phyloP scores from a whole-genome alignment of 1,139 yeast species.

The Spathaspora sp. region DNA sequence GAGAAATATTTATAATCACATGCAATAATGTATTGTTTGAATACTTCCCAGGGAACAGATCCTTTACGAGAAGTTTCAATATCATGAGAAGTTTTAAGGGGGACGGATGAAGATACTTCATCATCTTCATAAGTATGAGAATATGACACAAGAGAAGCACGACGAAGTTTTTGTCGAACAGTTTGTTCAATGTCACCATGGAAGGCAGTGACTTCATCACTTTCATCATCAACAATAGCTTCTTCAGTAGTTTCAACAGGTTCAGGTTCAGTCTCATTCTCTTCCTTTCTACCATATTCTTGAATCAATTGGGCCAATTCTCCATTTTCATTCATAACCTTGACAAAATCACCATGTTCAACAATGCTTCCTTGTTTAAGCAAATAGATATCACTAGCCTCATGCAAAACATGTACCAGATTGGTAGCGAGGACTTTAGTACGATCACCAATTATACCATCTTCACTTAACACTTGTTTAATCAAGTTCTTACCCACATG shows the following conservation, averaged over 20 bases:
- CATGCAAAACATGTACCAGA: conserved; percentile 28
- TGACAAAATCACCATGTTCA: conserved; percentile 33
- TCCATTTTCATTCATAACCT: conserved; percentile 30
- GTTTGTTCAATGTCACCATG: conserved; percentile 11
- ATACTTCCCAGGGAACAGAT: conserved; percentile 31
- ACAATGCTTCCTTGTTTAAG: conserved; percentile 24
- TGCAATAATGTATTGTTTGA: conserved; percentile 34
- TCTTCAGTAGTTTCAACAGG: not conserved
- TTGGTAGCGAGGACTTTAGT: conserved; percentile 37
- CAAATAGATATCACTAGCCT: conserved; percentile 27
- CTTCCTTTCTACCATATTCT: conserved; percentile 25
- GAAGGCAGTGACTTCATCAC: conserved; percentile 1
- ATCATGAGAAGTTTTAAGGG: conserved; percentile 25
- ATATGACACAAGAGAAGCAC: conserved; percentile 25
- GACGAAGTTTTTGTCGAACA: conserved; percentile 11
- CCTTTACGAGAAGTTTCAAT: conserved; percentile 34
- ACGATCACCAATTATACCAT: conserved; percentile 28
- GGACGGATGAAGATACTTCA: conserved; percentile 14
- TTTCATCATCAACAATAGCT: conserved; percentile 15
- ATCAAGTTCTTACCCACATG: conserved; percentile 36
- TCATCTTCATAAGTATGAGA: conserved; percentile 21
- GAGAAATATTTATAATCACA: conserved; percentile 30
- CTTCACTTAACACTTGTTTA: conserved; percentile 25
- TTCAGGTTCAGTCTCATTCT: conserved; percentile 4
- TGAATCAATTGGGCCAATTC: conserved; percentile 26